Evolutionary conservation across 2,329 filamentous ascomycete species (phyloP).

Genomic region (Hypoxylon sp.): DNA sequence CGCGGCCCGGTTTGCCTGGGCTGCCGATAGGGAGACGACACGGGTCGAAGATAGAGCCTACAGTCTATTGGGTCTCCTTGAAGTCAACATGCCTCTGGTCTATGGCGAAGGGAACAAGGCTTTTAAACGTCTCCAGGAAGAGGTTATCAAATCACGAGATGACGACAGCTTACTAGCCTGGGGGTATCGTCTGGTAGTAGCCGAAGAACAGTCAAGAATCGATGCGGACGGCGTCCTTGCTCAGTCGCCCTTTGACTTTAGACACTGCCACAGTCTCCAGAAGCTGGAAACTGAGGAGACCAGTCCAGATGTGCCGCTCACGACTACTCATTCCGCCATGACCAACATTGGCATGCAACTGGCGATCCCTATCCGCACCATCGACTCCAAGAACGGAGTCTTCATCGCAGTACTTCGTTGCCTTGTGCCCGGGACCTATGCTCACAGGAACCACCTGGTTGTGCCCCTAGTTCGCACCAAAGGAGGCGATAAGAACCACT

Average conservation of each 20-base stretch:
- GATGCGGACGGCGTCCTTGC: constrained; percentile 20
- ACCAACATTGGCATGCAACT: constrained; percentile 32
- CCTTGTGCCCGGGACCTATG: constrained; percentile 6
- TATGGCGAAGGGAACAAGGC: constrained; percentile 36
- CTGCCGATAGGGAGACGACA: constrained; percentile 29
- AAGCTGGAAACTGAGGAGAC: constrained; percentile 12
- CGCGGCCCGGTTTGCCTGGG: constrained; percentile 34
- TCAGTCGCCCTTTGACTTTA: constrained; percentile 28
- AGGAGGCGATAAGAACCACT: constrained; percentile 28
- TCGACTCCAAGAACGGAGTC: constrained; percentile 21
- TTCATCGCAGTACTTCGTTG: constrained; percentile 30
- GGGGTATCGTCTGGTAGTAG: constrained; percentile 17
- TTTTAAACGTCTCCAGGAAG: constrained; percentile 27
- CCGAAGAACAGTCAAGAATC: background rate
- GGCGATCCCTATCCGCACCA: constrained; percentile 24
- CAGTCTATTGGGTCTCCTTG: constrained; percentile 36
- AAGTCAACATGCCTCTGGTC: constrained; percentile 40
- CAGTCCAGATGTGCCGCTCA: constrained; percentile 17
- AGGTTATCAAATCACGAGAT: constrained; percentile 29
- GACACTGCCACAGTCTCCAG: constrained; percentile 25
- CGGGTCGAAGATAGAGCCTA: constrained; percentile 38
- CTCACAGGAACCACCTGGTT: constrained; percentile 20
- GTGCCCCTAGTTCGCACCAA: constrained; percentile 25
- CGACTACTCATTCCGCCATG: constrained; percentile 29
- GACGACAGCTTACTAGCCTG: constrained; percentile 31